Conservation (phyloP, 805 yeast genomes). For the Cyberlindnera xylosilytica region DNA sequence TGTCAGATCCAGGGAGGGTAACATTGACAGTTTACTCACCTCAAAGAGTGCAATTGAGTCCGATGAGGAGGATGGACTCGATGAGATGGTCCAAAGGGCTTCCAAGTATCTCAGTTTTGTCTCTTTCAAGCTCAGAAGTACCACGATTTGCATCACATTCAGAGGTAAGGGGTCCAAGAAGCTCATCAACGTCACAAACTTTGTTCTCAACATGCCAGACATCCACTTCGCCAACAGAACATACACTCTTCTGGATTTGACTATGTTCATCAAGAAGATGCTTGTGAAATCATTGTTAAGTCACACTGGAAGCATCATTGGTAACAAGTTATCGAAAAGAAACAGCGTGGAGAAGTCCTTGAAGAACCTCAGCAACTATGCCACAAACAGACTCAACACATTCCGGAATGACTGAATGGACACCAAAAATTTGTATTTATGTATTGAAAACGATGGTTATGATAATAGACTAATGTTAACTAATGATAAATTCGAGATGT, state of each 20-base stretch:
- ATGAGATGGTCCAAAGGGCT: constrained; percentile 74
- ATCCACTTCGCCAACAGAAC: constrained; percentile 57
- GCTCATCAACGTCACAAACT: constrained; percentile 73
- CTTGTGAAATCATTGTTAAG: constrained; percentile 53
- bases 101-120: constrained; percentile 68
- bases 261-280: constrained; percentile 58
- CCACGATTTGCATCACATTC: constrained; percentile 66
- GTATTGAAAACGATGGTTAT: neutral
- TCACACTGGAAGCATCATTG: constrained; percentile 74
- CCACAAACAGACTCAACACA: constrained; percentile 22
- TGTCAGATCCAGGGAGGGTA: constrained; percentile 10
- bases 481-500: too few species aligned
- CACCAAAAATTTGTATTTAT: too few species aligned
- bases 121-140: constrained; percentile 47
- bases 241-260: constrained; percentile 71
- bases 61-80: constrained; percentile 34
- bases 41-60: neutral
- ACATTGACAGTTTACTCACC: constrained; percentile 11
- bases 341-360: constrained; percentile 23
- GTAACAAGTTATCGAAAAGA: constrained; percentile 60
- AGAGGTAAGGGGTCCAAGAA: constrained; percentile 69
- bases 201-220: constrained; percentile 62
- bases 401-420: constrained; percentile 15
- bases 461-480: neutral
- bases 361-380: constrained; percentile 23